Conservation (phyloP, 805 yeast genomes). For the Pichia insulana region DNA sequence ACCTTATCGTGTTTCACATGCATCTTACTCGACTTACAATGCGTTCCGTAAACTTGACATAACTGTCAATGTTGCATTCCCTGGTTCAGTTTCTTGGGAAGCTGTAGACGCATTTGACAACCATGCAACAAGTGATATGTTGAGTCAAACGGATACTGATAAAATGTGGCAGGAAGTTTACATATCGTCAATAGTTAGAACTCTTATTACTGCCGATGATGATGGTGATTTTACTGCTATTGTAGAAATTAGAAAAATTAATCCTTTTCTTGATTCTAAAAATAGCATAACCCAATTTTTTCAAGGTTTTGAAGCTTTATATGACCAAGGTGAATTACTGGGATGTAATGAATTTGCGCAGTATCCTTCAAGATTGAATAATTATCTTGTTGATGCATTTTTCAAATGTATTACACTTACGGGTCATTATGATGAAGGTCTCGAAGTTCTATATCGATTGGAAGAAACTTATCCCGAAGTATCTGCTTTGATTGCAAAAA, state of each 20-base stretch:
- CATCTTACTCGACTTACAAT: slow-evolving; percentile 61
- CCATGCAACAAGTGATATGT: slow-evolving; percentile 27
- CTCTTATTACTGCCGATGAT: slow-evolving; percentile 61
- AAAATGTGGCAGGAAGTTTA: slow-evolving; percentile 53
- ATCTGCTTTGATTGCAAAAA: slow-evolving; percentile 44
- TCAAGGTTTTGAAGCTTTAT: slow-evolving; percentile 57
- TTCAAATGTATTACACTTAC: slow-evolving; percentile 56
- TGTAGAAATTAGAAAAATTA: slow-evolving; percentile 76
- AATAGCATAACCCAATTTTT: slow-evolving; percentile 47
- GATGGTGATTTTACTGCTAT: slow-evolving; percentile 55
- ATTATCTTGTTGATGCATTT: slow-evolving; percentile 71
- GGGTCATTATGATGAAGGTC: slow-evolving; percentile 51
- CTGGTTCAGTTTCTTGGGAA: slow-evolving; percentile 59
- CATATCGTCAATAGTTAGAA: slow-evolving; percentile 64
- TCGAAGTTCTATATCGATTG: slow-evolving; percentile 49
- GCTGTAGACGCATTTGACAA: slow-evolving; percentile 47
- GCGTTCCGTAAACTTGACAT: slow-evolving; percentile 55
- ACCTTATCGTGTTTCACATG: slow-evolving; percentile 61
- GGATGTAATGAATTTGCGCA: slow-evolving; percentile 65
- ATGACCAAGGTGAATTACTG: slow-evolving; percentile 53
- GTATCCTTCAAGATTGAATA: slow-evolving; percentile 51
- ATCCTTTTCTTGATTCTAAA: slow-evolving; percentile 51
- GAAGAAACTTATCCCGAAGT: slow-evolving; percentile 48
- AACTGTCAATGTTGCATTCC: slow-evolving; percentile 63
- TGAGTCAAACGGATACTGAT: slow-evolving; percentile 19